Conservation (phyloP, 2,329 filamentous ascomycete species). For the Cercospora sesami region DNA sequence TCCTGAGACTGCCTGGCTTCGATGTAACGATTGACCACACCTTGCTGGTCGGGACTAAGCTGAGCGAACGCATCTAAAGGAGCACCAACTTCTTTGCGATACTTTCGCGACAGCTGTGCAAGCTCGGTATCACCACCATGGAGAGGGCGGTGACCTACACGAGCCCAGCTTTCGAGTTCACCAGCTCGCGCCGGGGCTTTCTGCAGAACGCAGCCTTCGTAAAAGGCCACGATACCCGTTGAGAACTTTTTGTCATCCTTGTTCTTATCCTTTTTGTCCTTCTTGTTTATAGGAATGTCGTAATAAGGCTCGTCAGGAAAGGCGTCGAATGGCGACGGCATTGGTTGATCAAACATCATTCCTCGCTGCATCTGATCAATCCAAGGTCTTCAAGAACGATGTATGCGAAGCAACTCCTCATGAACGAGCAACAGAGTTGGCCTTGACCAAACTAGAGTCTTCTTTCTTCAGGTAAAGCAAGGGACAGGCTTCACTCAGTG, state of each 20-base stretch:
- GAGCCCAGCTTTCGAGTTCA: slow-evolving; percentile 8
- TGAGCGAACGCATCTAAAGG: slow-evolving; percentile 9
- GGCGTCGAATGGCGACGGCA: neutral
- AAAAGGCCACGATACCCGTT: neutral
- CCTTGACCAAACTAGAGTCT: neutral
- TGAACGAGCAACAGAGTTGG: neutral
- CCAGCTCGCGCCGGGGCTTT: slow-evolving; percentile 6
- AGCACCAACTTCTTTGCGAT: slow-evolving; percentile 3
- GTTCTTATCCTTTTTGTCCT: slow-evolving; percentile 9
- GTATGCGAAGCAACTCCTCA: neutral
- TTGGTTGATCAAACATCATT: neutral
- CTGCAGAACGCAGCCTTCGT: slow-evolving; percentile 10
- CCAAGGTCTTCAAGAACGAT: neutral
- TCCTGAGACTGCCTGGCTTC: slow-evolving; percentile 3
- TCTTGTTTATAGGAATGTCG: neutral
- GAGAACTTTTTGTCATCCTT: neutral
- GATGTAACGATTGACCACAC: slow-evolving; percentile 10
- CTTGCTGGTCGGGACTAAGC: slow-evolving; percentile 6
- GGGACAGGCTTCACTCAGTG: neutral
- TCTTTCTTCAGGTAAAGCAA: neutral
- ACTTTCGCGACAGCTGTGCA: slow-evolving; percentile 11
- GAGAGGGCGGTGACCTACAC: neutral
- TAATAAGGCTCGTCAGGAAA: neutral
- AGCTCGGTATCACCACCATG: slow-evolving; percentile 13
- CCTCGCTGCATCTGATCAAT: neutral